Evolutionary conservation across 2,329 filamentous ascomycete species (phyloP), one percentile per base, ranked within the genome.

Genomic region (Huntiella omanensis): DNA sequence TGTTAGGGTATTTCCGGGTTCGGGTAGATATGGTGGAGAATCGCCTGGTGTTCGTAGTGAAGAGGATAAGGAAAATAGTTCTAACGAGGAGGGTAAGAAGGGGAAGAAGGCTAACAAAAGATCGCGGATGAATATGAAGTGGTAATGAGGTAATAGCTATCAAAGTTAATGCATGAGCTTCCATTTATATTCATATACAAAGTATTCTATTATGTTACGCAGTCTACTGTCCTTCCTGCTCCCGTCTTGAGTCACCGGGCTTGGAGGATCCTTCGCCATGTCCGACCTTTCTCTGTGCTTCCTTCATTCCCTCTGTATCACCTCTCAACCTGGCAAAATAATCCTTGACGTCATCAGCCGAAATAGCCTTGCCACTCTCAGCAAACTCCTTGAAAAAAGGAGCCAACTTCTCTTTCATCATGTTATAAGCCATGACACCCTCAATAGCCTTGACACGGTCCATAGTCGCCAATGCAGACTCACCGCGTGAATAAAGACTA

Each of bases 341-440:
- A 2, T 75, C 75, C 62, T 95, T 98, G 62, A 98, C 91, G 62
- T 96, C 87, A 58, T 98, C 91, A 1, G 88, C 88, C 1, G 85
- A 80, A 16, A 98, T 87, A 0, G 83, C 78, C 60, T 83, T 68
- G 1, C 88, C 88, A 52, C 80, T 92, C 58, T 95, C 85, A 0
- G 91, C 91, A 59, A 94, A 98, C 38, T 92, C 82, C 62, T 87
- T 77, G 56, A 98, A 75, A 59, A 98, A 96, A 0, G 80, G 79
- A 67, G 88, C 94, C n/a, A 98, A 76, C 58, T 88, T 87, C 57
- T 96, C 87, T 58, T 92, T 91, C 50, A 98, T 71, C 56, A 93
- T 82, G 56, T 96, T 95, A 63, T 96, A 98, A 0, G 87, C 88
- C 86, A 96, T 95, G 40, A 93, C 88, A 12, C 91, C 91, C 60